Percentiles rank a stretch among this genome's conserved stretches.
Evolutionary conservation across 1,284 basidiomycete genomes (phyloP).

Genomic region (Tilletia walkeri): DNA sequence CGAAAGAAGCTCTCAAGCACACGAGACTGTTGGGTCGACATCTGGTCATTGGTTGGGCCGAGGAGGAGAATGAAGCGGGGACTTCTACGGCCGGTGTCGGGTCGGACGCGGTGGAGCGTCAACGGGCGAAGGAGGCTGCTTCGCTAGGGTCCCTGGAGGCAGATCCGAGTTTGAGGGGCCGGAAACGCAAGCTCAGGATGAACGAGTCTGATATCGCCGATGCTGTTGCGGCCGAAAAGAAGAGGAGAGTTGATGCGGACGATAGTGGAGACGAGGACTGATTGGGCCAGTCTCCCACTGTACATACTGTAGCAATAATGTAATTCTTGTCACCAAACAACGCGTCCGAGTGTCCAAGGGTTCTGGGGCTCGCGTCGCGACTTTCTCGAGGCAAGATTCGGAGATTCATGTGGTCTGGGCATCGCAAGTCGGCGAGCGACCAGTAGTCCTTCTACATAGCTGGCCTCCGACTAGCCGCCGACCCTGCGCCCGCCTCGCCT

Average conservation of each 20-base stretch:
- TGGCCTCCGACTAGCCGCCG: no score
- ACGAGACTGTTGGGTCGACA: constrained; percentile 94
- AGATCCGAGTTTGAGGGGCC: constrained; percentile 14
- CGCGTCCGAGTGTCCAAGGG: no score
- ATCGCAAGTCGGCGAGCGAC: no score
- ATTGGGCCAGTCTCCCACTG: no score
- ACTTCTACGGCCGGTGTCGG: not conserved
- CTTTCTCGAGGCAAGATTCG: no score
- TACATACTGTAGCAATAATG: no score
- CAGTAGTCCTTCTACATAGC: no score
- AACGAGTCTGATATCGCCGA: constrained; percentile 33
- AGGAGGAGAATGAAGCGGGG: constrained; percentile 61
- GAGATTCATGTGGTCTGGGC: no score
- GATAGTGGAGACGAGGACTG: constrained; percentile 28
- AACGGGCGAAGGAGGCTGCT: constrained; percentile 34
- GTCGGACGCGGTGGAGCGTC: constrained; percentile 27
- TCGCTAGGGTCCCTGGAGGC: not conserved
- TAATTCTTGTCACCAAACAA: no score
- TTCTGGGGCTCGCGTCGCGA: no score
- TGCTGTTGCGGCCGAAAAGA: constrained; percentile 28
- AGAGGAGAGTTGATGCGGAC: constrained; percentile 25
- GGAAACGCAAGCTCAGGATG: constrained; percentile 36
- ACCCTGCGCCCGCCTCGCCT: no score
- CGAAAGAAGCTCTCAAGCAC: constrained; percentile 66
- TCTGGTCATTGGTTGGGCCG: constrained; percentile 89